These are phyloP conservation scores for Hsuehochloa calcarea DNA, from an alignment of 176 grass and related monocot species.

Conservation along the genomic window DNA sequence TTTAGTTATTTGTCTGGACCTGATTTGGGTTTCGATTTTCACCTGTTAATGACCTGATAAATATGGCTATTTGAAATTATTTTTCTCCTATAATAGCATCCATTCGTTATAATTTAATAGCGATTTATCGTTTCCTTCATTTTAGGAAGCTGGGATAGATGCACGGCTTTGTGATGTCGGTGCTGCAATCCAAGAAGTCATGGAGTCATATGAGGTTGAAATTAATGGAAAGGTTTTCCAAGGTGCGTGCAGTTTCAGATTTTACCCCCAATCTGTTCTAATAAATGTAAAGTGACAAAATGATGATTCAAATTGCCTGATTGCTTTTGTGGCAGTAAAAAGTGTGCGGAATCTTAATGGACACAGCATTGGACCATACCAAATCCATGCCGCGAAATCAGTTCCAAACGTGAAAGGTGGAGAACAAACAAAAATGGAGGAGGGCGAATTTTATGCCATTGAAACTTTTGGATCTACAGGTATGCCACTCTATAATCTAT, in stretches of 20 bases:
- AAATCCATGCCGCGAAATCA: constrained; percentile 95
- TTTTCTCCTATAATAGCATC: not conserved
- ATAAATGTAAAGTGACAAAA: not conserved
- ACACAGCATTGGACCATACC: constrained; percentile 96
- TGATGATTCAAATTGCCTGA: not conserved
- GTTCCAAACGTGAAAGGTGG: constrained; percentile 97
- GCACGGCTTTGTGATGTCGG: constrained; percentile 92
- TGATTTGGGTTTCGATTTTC: not conserved
- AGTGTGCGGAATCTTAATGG: constrained; percentile 93
- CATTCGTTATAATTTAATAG: constrained; percentile 9
- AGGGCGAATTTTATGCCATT: constrained; percentile 96
- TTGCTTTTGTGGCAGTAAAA: constrained; percentile 68
- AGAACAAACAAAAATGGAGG: constrained; percentile 98
- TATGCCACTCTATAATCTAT: constrained; percentile 17
- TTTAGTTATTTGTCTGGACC: not conserved
- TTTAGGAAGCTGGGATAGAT: constrained; percentile 97
- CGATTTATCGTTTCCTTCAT: constrained; percentile 10
- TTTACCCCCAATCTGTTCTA: not conserved
- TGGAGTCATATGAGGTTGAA: constrained; percentile 99
- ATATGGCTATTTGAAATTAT: not conserved
- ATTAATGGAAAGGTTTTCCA: constrained; percentile 96
- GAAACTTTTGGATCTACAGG: constrained; percentile 98
- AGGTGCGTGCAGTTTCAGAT: constrained; percentile 43
- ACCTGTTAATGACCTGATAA: not conserved
- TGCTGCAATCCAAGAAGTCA: constrained; percentile 97